Conservation (phyloP, 768 basidiomycete genomes). For the Dentipellis sp. region DNA sequence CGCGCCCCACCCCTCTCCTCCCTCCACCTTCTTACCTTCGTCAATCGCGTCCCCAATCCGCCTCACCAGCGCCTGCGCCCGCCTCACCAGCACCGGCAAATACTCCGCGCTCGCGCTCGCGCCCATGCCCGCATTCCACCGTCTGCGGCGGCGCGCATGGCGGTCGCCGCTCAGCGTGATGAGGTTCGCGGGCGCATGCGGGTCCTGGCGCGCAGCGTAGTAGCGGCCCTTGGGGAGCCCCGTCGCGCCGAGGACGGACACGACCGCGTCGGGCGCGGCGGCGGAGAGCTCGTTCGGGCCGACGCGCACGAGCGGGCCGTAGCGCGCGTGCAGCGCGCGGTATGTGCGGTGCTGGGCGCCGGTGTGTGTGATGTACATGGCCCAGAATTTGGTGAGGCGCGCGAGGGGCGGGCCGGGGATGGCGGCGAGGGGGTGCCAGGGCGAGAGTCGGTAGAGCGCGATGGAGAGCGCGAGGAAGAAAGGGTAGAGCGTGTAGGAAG, state of each 20-base stretch:
- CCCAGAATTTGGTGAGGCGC: conserved; percentile 11
- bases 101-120: conserved; percentile 19
- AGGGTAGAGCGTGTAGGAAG: not conserved
- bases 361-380: not conserved
- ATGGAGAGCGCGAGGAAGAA: conserved; percentile 3
- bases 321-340: conserved; percentile 39
- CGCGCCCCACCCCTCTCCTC: not conserved
- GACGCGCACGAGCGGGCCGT: conserved; percentile 48
- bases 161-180: not conserved
- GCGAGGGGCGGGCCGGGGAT: conserved; percentile 14
- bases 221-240: conserved; percentile 53
- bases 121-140: conserved; percentile 24
- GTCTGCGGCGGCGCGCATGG: conserved; percentile 19
- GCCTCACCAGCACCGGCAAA: conserved; percentile 12
- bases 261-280: conserved; percentile 32
- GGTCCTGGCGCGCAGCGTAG: not conserved
- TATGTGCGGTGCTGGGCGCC: conserved; percentile 34
- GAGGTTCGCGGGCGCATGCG: not conserved
- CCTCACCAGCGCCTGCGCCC: conserved; percentile 19
- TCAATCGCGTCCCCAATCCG: not conserved
- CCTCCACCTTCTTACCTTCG: not conserved
- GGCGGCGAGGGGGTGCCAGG: conserved; percentile 17
- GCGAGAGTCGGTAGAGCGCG: conserved; percentile 15
- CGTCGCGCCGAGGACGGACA: conserved; percentile 36
- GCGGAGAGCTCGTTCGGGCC: conserved; percentile 59